phyloP scores from a whole-genome alignment of 768 basidiomycete species.

The Rubroboletus pulcherrimus region DNA sequence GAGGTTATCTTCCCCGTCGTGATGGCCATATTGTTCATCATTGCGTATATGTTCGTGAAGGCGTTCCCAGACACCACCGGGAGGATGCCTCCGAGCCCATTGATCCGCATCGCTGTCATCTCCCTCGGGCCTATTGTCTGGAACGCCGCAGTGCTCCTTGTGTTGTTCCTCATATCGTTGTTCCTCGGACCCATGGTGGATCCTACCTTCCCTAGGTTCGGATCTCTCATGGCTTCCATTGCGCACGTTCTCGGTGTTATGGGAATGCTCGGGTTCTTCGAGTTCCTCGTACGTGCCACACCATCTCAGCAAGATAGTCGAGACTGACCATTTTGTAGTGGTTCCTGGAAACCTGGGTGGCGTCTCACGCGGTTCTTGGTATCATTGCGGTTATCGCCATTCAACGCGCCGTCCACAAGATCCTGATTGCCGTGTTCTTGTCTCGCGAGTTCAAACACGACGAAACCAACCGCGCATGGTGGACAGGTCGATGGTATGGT shows the following conservation, averaged over 20 bases:
- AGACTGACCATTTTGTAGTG: constrained; percentile 51
- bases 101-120: constrained; percentile 91
- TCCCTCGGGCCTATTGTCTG: constrained; percentile 93
- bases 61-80: constrained; percentile 70
- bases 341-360: constrained; percentile 92
- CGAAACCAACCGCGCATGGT: constrained; percentile 98
- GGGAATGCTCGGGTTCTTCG: constrained; percentile 92
- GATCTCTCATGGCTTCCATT: constrained; percentile 86
- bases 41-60: constrained; percentile 92
- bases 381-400: constrained; percentile 88
- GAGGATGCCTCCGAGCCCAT: constrained; percentile 67
- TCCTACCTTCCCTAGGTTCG: constrained; percentile 81
- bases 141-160: constrained; percentile 84
- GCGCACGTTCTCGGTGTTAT: constrained; percentile 80
- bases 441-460: constrained; percentile 99
- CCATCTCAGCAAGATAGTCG: not conserved
- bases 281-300: constrained; percentile 72
- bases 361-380: constrained; percentile 89
- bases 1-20: constrained; percentile 83
- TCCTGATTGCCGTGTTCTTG: constrained; percentile 89
- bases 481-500: constrained; percentile 98
- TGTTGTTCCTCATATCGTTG: constrained; percentile 86
- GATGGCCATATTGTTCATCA: constrained; percentile 81
- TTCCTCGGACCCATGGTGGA: constrained; percentile 92
- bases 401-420: constrained; percentile 90